These are phyloP conservation scores for Trametes cinnabarina DNA, from an alignment of 768 basidiomycete genomes.

Conservation along the genomic window DNA sequence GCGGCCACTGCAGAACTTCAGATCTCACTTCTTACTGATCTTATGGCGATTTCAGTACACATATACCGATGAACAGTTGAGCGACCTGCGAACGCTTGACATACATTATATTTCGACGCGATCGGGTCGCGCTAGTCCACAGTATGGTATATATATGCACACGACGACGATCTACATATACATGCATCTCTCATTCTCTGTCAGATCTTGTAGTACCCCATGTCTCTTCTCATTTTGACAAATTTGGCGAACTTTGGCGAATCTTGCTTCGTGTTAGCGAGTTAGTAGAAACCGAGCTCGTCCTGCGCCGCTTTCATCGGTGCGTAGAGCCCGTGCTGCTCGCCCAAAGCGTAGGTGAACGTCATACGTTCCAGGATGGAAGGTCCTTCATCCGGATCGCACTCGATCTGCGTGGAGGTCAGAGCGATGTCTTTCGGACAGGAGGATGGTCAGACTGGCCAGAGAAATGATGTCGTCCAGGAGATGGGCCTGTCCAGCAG, in stretches of 20 bases:
- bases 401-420: slow-evolving; percentile 52
- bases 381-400: slow-evolving; percentile 44
- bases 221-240: background rate
- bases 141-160: slow-evolving; percentile 11
- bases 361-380: slow-evolving; percentile 69
- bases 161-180: slow-evolving; percentile 8
- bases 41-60: slow-evolving; percentile 4
- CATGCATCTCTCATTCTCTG: background rate
- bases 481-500: slow-evolving; percentile 88
- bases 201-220: background rate
- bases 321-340: slow-evolving; percentile 67
- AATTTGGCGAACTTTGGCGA: no score
- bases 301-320: slow-evolving; percentile 18
- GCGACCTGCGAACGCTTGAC: background rate
- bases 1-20: background rate
- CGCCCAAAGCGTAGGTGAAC: slow-evolving; percentile 79
- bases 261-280: background rate
- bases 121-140: background rate
- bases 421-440: background rate
- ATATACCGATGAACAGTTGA: background rate
- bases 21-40: background rate
- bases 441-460: slow-evolving; percentile 41
- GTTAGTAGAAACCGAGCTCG: slow-evolving; percentile 13
- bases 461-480: slow-evolving; percentile 89
- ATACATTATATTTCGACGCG: background rate